phyloP scores from a whole-genome alignment of 2,329 filamentous ascomycete genomes.

The Penicillium sp. region DNA sequence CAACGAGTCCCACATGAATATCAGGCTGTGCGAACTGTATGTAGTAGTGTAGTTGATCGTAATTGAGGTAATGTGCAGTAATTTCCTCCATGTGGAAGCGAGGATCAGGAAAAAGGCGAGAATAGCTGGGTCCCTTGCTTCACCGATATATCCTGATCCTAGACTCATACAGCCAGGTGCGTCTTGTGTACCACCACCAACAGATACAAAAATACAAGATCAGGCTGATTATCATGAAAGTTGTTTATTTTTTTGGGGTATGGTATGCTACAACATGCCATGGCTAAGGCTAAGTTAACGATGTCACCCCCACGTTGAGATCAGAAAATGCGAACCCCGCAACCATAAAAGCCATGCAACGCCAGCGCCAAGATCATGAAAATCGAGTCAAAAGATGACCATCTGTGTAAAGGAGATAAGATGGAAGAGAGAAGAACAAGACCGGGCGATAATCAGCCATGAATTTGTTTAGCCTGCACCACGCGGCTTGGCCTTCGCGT shows the following conservation, averaged over 20 bases:
- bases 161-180: not conserved
- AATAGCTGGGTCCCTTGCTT: not conserved
- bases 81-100: not conserved
- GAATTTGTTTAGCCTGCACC: conserved; percentile 50
- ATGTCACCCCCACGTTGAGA: conserved; percentile 2
- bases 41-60: not conserved
- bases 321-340: not conserved
- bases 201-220: not conserved
- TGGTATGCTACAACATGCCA: not conserved
- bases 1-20: not conserved
- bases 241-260: not conserved
- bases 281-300: not conserved
- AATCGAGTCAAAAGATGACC: not conserved
- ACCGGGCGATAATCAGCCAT: not conserved
- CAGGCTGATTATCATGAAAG: not conserved
- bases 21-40: not conserved
- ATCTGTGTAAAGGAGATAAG: not conserved
- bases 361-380: conserved; percentile 16
- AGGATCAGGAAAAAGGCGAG: conserved; percentile 11
- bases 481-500: conserved; percentile 81
- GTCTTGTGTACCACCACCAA: not conserved
- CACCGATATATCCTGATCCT: conserved; percentile 11
- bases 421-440: not conserved
- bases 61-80: not conserved
- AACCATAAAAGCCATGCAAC: conserved; percentile 7